Percentiles rank a stretch among this genome's conserved stretches.
Evolutionary conservation across 805 yeast species (phyloP).

Genomic region (Teunomyces aglyptinius): DNA sequence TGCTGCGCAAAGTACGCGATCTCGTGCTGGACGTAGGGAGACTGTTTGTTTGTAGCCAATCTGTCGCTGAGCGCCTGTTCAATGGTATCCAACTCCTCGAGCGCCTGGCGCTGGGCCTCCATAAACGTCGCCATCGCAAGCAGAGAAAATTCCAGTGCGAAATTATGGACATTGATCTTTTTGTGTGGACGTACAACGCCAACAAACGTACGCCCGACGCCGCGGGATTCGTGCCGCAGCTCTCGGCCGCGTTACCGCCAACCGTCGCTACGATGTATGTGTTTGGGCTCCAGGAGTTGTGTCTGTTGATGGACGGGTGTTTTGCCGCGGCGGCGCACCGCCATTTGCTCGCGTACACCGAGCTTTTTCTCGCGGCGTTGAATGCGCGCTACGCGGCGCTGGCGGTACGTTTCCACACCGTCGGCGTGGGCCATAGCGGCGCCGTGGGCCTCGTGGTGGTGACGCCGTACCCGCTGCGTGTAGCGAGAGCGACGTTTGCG

Average conservation of each 20-base stretch:
- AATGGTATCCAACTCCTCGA: slow-evolving; percentile 70
- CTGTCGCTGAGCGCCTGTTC: slow-evolving; percentile 33
- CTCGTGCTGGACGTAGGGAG: slow-evolving; percentile 62
- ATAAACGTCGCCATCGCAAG: slow-evolving; percentile 13
- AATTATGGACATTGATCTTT: slow-evolving; percentile 20
- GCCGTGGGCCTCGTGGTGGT: slow-evolving; percentile 56
- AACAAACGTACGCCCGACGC: slow-evolving; percentile 45
- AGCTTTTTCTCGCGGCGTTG: slow-evolving; percentile 34
- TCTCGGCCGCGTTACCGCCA: slow-evolving; percentile 27
- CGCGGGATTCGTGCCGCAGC: slow-evolving; percentile 26
- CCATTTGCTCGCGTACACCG: slow-evolving; percentile 35
- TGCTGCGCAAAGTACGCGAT: slow-evolving; percentile 49
- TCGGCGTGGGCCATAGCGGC: slow-evolving; percentile 50
- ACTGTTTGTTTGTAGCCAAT: slow-evolving; percentile 8
- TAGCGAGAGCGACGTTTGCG: slow-evolving; percentile 25
- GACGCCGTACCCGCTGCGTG: slow-evolving; percentile 39
- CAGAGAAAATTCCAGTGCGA: background rate
- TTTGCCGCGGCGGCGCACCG: slow-evolving; percentile 35
- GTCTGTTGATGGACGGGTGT: slow-evolving; percentile 55
- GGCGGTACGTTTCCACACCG: slow-evolving; percentile 36
- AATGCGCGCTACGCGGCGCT: slow-evolving; percentile 28
- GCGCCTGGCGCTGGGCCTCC: slow-evolving; percentile 32
- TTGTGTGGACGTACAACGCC: slow-evolving; percentile 53
- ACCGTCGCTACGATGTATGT: slow-evolving; percentile 47
- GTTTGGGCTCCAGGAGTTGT: slow-evolving; percentile 67